Base-by-base conservation (phyloP, 2,329 filamentous ascomycete genomes). In the Paraphaeosphaeria minitans region DNA sequence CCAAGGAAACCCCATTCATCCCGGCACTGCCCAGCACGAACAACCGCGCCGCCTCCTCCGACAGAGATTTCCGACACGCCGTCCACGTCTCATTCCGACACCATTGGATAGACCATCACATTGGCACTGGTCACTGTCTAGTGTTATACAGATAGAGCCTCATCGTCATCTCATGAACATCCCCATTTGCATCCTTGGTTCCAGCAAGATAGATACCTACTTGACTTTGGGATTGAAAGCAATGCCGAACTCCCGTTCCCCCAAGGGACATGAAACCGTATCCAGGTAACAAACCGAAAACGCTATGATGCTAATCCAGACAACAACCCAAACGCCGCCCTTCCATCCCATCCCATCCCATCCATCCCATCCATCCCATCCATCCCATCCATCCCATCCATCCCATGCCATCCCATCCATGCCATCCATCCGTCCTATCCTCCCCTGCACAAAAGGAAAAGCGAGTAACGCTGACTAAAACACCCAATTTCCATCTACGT, bases 401-500 rank as follows among this genome's bases (percentile, higher is more conserved):
- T n/a, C 50, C 8, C n/a, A 27, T 33, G 16, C 10, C 14, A 45
- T 29, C 27, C 8, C 4, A 4, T 29, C 27, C 27, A 48, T 29
- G 42, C 14, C 33, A n/a, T 27, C 22, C 14, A 10, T 14, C 21
- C 16, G 21, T 19, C 39, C 10, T 10, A 29, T 35, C 24, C 24
- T 27, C 8, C 10, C 29, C 4, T 31, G 9, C 6, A 33, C 24
- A 42, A 31, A 27, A 19, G 27, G 43, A 43, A 29, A 33, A 12
- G 41, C 19, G 41, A 43, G 6, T 12, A 43, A 43, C 27, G 29
- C 51, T 37, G 5, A 13, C 66, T 53, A 73, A 59, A 75, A 75
- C 47, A 75, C 60, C 74, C 74, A 76, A 27, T 75, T 75, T 8
- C 73, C 73, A 29, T 75, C 70, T 2, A 64, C 68, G 39, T 76